These are phyloP conservation scores for Zygoascus hellenicus DNA, from an alignment of 1,139 yeast genomes.

Conservation along the genomic window DNA sequence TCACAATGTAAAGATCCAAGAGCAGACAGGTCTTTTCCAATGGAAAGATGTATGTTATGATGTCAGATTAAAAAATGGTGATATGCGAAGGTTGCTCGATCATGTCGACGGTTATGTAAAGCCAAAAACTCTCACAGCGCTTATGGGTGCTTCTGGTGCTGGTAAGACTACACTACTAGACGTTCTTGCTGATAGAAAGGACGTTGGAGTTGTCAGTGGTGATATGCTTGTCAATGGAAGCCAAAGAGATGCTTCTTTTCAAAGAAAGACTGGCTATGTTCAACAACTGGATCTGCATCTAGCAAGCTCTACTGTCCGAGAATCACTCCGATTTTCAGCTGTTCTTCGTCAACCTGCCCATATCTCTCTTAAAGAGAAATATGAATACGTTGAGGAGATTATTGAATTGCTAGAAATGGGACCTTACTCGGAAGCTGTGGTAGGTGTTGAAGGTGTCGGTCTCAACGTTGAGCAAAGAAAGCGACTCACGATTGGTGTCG, in stretches of 20 bases:
- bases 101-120: conserved; percentile 59
- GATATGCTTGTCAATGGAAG: conserved; percentile 58
- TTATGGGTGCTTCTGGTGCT: conserved; percentile 69
- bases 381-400: conserved; percentile 55
- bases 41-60: conserved; percentile 51
- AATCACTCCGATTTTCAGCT: conserved; percentile 56
- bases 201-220: conserved; percentile 57
- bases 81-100: conserved; percentile 43
- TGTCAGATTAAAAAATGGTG: conserved; percentile 47
- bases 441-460: conserved; percentile 54
- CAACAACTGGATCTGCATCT: conserved; percentile 62
- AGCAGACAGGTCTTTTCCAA: conserved; percentile 35
- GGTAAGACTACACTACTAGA: conserved; percentile 62
- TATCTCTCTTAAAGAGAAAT: conserved; percentile 45
- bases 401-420: conserved; percentile 53
- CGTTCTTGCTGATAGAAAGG: conserved; percentile 52
- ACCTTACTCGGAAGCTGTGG: conserved; percentile 56
- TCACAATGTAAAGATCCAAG: neutral
- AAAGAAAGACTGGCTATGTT: conserved; percentile 59
- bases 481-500: conserved; percentile 61
- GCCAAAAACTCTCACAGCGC: conserved; percentile 58
- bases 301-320: conserved; percentile 54
- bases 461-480: conserved; percentile 63
- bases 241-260: conserved; percentile 47
- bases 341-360: conserved; percentile 50